These are phyloP conservation scores for Penicillium verhagenii DNA, from an alignment of 495 filamentous ascomycete genomes.

Conservation along the genomic window DNA sequence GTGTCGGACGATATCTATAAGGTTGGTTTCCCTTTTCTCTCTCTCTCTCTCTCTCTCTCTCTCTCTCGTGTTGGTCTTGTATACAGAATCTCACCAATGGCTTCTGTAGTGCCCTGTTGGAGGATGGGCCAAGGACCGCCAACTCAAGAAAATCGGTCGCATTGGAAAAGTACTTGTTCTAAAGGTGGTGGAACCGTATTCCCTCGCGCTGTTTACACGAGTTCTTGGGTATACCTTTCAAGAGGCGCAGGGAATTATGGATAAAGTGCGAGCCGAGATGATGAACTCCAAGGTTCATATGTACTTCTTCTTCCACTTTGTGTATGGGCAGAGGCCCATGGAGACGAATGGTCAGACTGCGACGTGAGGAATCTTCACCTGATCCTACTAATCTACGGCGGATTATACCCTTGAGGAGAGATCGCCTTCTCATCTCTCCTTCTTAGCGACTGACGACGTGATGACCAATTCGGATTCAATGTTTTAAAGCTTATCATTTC, in stretches of 20 bases:
- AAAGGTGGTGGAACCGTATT: constrained; percentile 52
- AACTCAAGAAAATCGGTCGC: constrained; percentile 51
- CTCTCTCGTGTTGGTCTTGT: neutral
- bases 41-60: neutral
- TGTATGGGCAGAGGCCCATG: constrained; percentile 41
- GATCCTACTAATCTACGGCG: neutral
- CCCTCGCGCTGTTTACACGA: constrained; percentile 54
- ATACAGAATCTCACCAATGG: neutral
- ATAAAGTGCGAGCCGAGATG: constrained; percentile 36
- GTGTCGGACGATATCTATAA: constrained; percentile 41
- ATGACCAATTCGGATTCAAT: neutral
- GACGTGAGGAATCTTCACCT: neutral
- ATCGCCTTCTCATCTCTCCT: neutral
- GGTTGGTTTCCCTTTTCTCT: constrained; percentile 20
- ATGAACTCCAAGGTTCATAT: constrained; percentile 31
- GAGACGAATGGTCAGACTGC: constrained; percentile 5
- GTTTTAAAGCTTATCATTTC: neutral
- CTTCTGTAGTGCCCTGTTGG: constrained; percentile 40
- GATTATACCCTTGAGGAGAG: too few species aligned
- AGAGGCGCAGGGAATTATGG: constrained; percentile 33
- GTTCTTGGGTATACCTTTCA: constrained; percentile 47
- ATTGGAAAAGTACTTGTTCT: constrained; percentile 34
- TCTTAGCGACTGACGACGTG: neutral
- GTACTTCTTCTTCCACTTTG: constrained; percentile 37
- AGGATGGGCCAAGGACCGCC: constrained; percentile 50